Conservation (phyloP, 371 early-diverging fungal genomes). For the Syncephalastrum racemosum region DNA sequence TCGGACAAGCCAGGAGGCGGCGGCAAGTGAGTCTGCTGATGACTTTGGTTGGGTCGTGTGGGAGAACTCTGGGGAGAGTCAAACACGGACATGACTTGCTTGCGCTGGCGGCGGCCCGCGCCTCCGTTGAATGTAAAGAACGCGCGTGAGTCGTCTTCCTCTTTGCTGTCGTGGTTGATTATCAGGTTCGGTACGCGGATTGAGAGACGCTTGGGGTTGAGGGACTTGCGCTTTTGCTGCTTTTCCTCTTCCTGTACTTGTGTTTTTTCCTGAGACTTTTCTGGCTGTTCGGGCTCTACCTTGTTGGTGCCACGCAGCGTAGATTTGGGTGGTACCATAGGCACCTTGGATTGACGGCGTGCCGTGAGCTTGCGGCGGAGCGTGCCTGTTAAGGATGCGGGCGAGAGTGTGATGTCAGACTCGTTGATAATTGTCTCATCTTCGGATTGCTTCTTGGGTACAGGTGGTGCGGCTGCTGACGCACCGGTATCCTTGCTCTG, state of each 20-base stretch:
- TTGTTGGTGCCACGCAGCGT: slow-evolving; percentile 33
- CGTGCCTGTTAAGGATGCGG: slow-evolving; percentile 29
- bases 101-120: slow-evolving; percentile 31
- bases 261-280: not conserved
- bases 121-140: slow-evolving; percentile 31
- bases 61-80: not conserved
- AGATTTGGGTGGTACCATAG: slow-evolving; percentile 26
- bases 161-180: slow-evolving; percentile 9
- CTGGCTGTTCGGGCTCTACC: slow-evolving; percentile 22
- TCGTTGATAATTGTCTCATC: not conserved
- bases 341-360: slow-evolving; percentile 13
- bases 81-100: slow-evolving; percentile 40
- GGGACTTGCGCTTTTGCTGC: not conserved
- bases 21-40: slow-evolving; percentile 10
- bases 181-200: slow-evolving; percentile 32
- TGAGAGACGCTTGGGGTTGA: slow-evolving; percentile 33
- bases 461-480: slow-evolving; percentile 11
- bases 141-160: slow-evolving; percentile 21
- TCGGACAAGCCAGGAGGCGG: slow-evolving; percentile 37
- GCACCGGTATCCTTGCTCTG: slow-evolving; percentile 25
- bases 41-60: slow-evolving; percentile 5
- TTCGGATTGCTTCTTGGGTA: no score
- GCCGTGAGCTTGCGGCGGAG: slow-evolving; percentile 31
- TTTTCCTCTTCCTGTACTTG: no score
- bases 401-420: slow-evolving; percentile 10